Evolutionary conservation across 108 stramenopile species (phyloP).

Genomic region (Pseudonitzschia pungens): DNA sequence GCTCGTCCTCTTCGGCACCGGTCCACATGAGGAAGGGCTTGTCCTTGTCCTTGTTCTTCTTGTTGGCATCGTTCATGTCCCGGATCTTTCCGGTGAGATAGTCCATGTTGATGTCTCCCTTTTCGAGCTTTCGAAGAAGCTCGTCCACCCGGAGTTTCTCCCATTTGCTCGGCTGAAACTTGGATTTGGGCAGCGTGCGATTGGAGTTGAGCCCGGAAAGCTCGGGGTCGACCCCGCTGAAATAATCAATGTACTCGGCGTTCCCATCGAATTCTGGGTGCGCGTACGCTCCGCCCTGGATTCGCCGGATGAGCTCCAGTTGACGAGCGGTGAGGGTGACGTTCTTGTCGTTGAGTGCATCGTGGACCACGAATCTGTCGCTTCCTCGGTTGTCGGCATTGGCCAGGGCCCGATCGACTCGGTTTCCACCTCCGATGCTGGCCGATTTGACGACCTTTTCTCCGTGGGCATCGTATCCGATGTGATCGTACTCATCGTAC

Average conservation of each 20-base stretch:
- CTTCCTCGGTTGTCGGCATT: constrained; percentile 65
- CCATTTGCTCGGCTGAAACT: constrained; percentile 88
- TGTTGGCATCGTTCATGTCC: constrained; percentile 74
- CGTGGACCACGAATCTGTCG: constrained; percentile 87
- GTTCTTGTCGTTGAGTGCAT: constrained; percentile 91
- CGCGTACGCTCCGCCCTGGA: constrained; percentile 93
- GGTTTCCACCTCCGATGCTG: constrained; percentile 54
- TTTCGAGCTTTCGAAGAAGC: constrained; percentile 85
- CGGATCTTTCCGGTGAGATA: constrained; percentile 75
- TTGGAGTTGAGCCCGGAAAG: constrained; percentile 74
- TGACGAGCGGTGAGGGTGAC: constrained; percentile 89
- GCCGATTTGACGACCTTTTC: constrained; percentile 78
- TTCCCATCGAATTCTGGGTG: constrained; percentile 94
- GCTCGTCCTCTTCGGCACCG: constrained; percentile 92
- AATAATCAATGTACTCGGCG: constrained; percentile 94
- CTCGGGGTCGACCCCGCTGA: constrained; percentile 80
- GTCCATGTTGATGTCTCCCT: constrained; percentile 88
- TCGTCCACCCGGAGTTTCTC: constrained; percentile 84
- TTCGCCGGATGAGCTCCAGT: constrained; percentile 89
- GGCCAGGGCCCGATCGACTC: constrained; percentile 73
- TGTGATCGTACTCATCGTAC: constrained; percentile 96
- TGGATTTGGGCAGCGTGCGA: constrained; percentile 75
- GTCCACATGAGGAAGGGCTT: constrained; percentile 90
- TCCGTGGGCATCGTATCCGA: constrained; percentile 95
- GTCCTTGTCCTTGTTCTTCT: constrained; percentile 48